phyloP scores from a whole-genome alignment of 1,284 basidiomycete genomes.

The Trichosporon sp. region DNA sequence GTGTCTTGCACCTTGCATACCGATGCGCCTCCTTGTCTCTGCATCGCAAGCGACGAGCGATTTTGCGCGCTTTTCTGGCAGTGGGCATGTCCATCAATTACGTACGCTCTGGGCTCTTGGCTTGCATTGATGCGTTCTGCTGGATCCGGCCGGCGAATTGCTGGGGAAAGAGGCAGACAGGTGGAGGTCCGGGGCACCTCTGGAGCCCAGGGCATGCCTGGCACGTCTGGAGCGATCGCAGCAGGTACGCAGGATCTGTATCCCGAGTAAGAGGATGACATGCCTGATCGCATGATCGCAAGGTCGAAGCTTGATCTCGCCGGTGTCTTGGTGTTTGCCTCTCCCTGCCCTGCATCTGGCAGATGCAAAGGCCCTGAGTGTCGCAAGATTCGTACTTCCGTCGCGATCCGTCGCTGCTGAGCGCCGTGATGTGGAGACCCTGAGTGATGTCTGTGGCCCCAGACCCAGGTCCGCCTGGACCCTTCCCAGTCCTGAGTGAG shows the following conservation, averaged over 20 bases:
- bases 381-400: neutral
- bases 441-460: neutral
- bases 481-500: neutral
- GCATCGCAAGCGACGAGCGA: neutral
- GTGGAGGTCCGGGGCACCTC: slow-evolving; percentile 12
- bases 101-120: slow-evolving; percentile 4
- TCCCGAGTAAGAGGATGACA: neutral
- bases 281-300: neutral
- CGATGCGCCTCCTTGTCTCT: no score
- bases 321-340: neutral
- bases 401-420: no score
- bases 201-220: neutral
- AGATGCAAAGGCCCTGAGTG: neutral
- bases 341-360: neutral
- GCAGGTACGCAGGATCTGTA: neutral
- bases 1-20: neutral
- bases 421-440: neutral
- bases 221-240: neutral
- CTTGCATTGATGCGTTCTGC: neutral
- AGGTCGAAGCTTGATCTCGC: neutral
- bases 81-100: neutral
- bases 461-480: neutral
- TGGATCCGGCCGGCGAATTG: slow-evolving; percentile 7
- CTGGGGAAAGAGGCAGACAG: neutral
- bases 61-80: neutral